A percentile compares a stretch with the other conserved stretches of the same genome.
Conservation (phyloP, 1,284 basidiomycete species). For the Kwoniella shivajii region DNA sequence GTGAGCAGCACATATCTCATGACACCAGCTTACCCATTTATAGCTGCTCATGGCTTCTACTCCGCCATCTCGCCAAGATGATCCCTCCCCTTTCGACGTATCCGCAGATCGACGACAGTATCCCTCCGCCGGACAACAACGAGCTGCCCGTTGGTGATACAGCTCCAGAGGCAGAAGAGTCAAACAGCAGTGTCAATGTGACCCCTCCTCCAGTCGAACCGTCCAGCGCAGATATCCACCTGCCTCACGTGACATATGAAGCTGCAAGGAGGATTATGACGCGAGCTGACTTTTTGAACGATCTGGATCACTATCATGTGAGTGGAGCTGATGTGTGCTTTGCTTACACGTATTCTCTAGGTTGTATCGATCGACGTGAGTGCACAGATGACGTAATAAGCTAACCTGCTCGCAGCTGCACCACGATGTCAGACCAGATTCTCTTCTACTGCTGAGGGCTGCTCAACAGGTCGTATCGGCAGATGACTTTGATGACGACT, state of each 20-base stretch:
- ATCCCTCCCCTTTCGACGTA: conserved; percentile 15
- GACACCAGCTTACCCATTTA: neutral
- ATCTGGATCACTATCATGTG: conserved; percentile 53
- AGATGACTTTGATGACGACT: conserved; percentile 70
- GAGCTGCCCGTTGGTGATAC: conserved; percentile 9
- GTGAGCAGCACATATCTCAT: conserved; percentile 4
- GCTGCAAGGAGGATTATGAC: conserved; percentile 70
- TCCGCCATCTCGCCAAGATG: conserved; percentile 41
- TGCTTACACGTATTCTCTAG: conserved; percentile 56
- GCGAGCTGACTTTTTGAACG: conserved; percentile 73
- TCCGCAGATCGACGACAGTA: neutral
- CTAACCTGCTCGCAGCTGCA: conserved; percentile 56
- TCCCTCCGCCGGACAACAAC: neutral
- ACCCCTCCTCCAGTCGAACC: conserved; percentile 16
- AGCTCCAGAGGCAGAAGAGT: conserved; percentile 5
- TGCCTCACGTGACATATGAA: conserved; percentile 48
- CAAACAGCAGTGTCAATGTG: conserved; percentile 20
- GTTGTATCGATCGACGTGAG: conserved; percentile 76
- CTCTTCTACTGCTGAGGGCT: conserved; percentile 69
- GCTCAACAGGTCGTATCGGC: conserved; percentile 68
- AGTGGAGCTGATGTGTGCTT: conserved; percentile 13
- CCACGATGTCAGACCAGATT: conserved; percentile 77
- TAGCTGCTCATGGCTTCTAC: conserved; percentile 43
- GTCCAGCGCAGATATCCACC: conserved; percentile 32
- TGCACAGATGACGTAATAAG: conserved; percentile 3